Percentiles rank a stretch among this genome's conserved stretches.
Conservation (phyloP, 1,139 yeast species). For the Hanseniaspora sp. region DNA sequence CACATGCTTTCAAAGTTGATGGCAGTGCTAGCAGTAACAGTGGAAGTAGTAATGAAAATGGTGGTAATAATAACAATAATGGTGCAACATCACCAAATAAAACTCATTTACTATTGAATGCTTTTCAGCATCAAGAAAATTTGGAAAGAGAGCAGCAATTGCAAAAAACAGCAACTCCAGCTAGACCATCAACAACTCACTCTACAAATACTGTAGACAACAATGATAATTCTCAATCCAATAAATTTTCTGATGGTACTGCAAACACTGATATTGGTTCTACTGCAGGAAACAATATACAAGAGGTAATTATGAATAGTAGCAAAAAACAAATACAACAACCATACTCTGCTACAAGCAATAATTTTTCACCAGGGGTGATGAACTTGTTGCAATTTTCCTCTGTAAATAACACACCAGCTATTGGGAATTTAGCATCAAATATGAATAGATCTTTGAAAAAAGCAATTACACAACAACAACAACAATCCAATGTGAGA, state of each 20-base stretch:
- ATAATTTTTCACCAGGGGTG: conserved; percentile 58
- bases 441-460: neutral
- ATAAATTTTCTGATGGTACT: conserved; percentile 8
- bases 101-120: conserved; percentile 13
- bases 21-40: neutral
- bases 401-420: conserved; percentile 35
- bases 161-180: conserved; percentile 15
- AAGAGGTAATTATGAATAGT: conserved; percentile 3
- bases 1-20: neutral
- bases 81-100: conserved; percentile 12
- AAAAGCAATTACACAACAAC: neutral
- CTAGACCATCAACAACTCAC: neutral
- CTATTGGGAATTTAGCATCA: conserved; percentile 18
- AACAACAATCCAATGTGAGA: conserved; percentile 3
- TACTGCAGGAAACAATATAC: conserved; percentile 22
- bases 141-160: conserved; percentile 17
- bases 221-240: conserved; percentile 15
- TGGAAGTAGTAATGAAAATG: neutral
- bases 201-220: neutral
- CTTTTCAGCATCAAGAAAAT: conserved; percentile 17
- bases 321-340: neutral
- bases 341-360: neutral
- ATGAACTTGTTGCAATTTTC: conserved; percentile 73
- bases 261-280: conserved; percentile 17
- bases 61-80: conserved; percentile 7